These are phyloP conservation scores for Pinus tabuliformis DNA, from an alignment of 75 land plant genomes.

Conservation along the genomic window DNA sequence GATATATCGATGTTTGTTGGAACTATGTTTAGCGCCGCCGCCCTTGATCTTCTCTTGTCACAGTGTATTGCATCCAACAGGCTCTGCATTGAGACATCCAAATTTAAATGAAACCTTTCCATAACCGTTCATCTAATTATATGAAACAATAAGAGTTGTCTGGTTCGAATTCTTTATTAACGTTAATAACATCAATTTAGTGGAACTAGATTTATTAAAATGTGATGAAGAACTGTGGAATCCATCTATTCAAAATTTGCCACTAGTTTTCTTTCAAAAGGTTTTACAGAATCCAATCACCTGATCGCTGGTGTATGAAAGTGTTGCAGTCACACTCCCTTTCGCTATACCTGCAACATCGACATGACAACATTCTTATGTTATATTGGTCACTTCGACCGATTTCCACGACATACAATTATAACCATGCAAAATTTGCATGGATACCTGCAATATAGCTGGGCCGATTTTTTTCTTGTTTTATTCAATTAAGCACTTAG, in stretches of 20 bases:
- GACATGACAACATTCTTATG: not conserved
- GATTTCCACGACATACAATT: no score
- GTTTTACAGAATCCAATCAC: not conserved
- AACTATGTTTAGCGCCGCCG: conserved; percentile 94
- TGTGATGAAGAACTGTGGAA: no score
- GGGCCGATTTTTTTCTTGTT: no score
- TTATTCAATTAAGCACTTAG: no score
- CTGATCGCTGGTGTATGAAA: conserved; percentile 97
- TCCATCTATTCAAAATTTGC: no score
- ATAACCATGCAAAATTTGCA: no score
- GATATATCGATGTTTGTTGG: conserved; percentile 91
- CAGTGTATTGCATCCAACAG: conserved; percentile 94
- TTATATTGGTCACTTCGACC: no score
- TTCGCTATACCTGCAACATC: conserved; percentile 69
- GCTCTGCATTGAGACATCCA: conserved; percentile 29
- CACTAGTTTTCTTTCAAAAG: not conserved
- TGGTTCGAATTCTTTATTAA: no score
- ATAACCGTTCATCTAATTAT: not conserved
- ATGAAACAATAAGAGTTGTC: no score
- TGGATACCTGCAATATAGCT: no score
- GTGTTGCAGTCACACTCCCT: conserved; percentile 95
- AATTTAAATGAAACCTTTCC: not conserved
- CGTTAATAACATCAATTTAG: no score
- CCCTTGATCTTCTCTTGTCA: conserved; percentile 80
- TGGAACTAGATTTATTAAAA: not conserved